These are phyloP conservation scores for Fabrea salina DNA, from an alignment of 169 alveolate species.

Conservation along the genomic window DNA sequence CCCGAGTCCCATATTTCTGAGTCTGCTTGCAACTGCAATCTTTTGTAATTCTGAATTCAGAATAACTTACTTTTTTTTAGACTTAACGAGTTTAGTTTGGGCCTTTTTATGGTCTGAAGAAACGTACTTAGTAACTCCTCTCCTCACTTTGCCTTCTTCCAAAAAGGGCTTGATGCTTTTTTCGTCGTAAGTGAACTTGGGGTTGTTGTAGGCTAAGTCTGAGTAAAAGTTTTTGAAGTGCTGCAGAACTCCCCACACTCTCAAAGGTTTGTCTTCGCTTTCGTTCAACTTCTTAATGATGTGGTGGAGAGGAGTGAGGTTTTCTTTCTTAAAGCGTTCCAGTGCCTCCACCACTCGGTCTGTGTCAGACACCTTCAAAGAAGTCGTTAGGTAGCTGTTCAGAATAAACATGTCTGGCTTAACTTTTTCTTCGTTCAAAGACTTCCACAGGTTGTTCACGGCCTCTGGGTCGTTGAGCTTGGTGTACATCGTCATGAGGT, in stretches of 20 bases:
- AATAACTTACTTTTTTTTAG: too few species aligned
- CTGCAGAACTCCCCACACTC: slow-evolving; percentile 16
- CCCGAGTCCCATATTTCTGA: too few species aligned
- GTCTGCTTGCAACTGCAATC: too few species aligned
- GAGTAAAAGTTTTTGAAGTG: background rate
- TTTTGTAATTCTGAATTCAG: too few species aligned
- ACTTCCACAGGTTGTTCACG: background rate
- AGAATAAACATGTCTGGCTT: slow-evolving; percentile 24
- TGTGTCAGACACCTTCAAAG: background rate
- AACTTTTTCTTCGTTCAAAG: background rate
- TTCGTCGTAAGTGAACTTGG: too few species aligned
- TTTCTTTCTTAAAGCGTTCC: slow-evolving; percentile 1
- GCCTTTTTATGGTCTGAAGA: too few species aligned
- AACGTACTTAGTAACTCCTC: background rate
- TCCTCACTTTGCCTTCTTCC: background rate
- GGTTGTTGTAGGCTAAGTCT: background rate
- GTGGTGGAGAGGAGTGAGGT: background rate
- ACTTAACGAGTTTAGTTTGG: too few species aligned
- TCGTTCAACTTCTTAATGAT: background rate
- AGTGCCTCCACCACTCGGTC: background rate
- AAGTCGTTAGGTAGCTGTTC: background rate
- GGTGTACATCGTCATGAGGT: slow-evolving; percentile 24
- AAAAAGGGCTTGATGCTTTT: too few species aligned
- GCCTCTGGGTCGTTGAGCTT: background rate
- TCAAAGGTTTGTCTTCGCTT: slow-evolving; percentile 3